phyloP scores from a whole-genome alignment of 148 eudicot genomes.

The Fallopia convolvulus region DNA sequence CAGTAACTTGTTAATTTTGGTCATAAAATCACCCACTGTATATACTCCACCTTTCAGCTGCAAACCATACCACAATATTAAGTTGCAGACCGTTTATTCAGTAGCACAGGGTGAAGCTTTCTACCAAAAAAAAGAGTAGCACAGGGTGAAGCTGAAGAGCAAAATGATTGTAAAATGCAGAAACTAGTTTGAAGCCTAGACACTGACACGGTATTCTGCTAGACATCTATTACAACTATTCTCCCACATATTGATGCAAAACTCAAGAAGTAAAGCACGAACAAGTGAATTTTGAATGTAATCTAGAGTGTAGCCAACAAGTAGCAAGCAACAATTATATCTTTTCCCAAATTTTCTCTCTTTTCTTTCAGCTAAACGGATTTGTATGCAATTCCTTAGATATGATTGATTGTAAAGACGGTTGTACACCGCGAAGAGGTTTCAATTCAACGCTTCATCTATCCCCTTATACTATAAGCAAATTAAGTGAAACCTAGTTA shows the following conservation, averaged over 20 bases:
- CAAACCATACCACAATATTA: neutral
- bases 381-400: no score
- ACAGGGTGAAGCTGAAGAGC: neutral
- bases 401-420: no score
- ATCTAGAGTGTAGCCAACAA: no score
- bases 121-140: no score
- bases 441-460: neutral
- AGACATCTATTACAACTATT: neutral
- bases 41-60: conserved; percentile 58
- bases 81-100: neutral
- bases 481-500: no score
- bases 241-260: no score
- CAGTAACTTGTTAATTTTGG: conserved; percentile 51
- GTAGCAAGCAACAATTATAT: no score
- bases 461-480: no score
- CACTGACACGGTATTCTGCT: neutral
- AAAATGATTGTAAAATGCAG: neutral
- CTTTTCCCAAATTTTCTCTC: no score
- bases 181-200: neutral
- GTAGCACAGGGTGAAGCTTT: neutral
- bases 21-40: conserved; percentile 84
- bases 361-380: no score
- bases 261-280: no score
- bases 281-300: no score
- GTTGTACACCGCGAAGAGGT: neutral